Base-by-base conservation (phyloP, 495 filamentous ascomycete species). In the Cryomyces minteri region DNA sequence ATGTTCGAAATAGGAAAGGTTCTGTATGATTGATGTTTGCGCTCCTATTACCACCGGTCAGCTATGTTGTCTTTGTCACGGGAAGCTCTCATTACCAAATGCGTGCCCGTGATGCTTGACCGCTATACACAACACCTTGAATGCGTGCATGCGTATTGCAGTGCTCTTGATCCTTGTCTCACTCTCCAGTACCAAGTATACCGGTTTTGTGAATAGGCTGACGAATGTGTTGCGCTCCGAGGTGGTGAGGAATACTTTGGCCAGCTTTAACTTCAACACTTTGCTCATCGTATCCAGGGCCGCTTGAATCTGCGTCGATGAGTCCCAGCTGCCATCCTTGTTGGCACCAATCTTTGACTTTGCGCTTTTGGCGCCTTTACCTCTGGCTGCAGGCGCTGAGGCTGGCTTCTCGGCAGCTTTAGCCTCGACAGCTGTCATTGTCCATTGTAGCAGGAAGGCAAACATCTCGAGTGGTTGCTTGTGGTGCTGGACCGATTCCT, bases 91-190 rank as follows among this genome's bases (percentile, higher is more conserved):
- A 18, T 36, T 71, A 93, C 87, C 88, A 59, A 93, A 95, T 48
- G 79, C 90, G 60, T 99, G 90, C 4, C 92, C 90, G 60, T 99
- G 92, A 58, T 99, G 90, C 63, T 99, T 99, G 39, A 96, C 79
- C 31, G 90, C 88, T 44, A 96, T 84, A 57, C 92, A 96, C 4
- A 96, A 70, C 18, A 95, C 88, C 61, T 93, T 94, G 67, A 95
- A 96, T 33, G 82, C 76, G 63, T 95, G 84, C 92, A 96, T 96
- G 42, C 86, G 76, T 47, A 96, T 82, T 10, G 82, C 67, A 38
- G 84, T 93, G 54, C 72, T 84, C 67, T 96, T 99, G 41, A 88
- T 82, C 43, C 92, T 73, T 60, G 85, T 78, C 58, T 99, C 90
- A 62, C 79, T 95, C 64, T 96, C 90, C 25, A 99, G 67, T 28